These are phyloP conservation scores for Balansia obtecta DNA, from an alignment of 2,329 filamentous ascomycete genomes.

Conservation along the genomic window DNA sequence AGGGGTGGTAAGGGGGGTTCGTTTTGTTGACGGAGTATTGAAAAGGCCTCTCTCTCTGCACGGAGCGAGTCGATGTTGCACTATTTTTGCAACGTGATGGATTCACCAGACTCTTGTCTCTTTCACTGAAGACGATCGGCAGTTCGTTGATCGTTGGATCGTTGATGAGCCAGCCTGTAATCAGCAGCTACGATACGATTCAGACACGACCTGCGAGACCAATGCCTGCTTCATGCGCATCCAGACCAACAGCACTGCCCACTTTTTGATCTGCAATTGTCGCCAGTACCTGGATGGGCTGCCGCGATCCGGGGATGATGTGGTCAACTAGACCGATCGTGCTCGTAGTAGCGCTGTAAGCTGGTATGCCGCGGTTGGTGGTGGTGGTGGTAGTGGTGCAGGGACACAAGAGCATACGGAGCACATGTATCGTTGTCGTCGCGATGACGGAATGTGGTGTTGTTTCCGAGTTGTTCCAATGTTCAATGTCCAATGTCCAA, in stretches of 20 bases:
- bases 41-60: not conserved
- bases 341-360: not conserved
- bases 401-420: not conserved
- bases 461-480: too few relatives aligned
- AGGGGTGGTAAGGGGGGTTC: too few relatives aligned
- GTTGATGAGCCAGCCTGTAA: too few relatives aligned
- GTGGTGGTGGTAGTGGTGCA: too few relatives aligned
- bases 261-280: not conserved
- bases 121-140: not conserved
- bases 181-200: too few relatives aligned
- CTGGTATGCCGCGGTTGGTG: not conserved
- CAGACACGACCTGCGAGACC: too few relatives aligned
- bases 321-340: not conserved
- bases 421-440: not conserved
- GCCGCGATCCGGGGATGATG: not conserved
- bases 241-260: not conserved
- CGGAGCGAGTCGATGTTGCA: not conserved
- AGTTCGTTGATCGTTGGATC: too few relatives aligned
- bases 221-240: not conserved
- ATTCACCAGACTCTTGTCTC: too few relatives aligned
- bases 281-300: not conserved
- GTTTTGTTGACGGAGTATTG: not conserved
- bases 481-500: too few relatives aligned
- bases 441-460: too few relatives aligned
- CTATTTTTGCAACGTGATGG: not conserved